Evolutionary conservation across 495 filamentous ascomycete genomes (phyloP).

Genomic region (Neurospora sublineolata): DNA sequence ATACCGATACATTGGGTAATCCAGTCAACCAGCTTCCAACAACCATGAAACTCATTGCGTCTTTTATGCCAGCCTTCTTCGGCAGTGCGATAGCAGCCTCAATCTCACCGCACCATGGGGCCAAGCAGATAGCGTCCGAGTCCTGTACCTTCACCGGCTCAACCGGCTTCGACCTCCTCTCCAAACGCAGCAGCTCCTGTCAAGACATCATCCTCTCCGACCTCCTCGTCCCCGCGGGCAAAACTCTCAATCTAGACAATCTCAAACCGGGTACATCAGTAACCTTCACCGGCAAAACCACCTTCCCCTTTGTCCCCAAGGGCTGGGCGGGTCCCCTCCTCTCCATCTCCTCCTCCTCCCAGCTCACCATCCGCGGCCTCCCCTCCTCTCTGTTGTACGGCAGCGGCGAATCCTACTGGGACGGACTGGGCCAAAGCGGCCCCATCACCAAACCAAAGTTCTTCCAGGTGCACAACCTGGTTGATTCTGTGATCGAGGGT

Average conservation of each 20-base stretch:
- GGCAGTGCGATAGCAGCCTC: neutral
- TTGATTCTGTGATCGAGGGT: constrained; percentile 26
- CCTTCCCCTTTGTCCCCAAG: constrained; percentile 30
- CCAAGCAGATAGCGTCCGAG: neutral
- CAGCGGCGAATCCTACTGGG: constrained; percentile 40
- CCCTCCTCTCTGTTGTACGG: constrained; percentile 33
- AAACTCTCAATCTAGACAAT: constrained; percentile 2
- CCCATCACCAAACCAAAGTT: constrained; percentile 45
- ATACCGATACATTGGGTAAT: neutral
- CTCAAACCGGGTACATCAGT: constrained; percentile 2
- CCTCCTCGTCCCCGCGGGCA: neutral
- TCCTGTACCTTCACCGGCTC: constrained; percentile 2
- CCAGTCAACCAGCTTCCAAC: neutral
- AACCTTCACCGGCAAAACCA: constrained; percentile 40
- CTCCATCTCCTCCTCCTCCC: constrained; percentile 31
- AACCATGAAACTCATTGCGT: neutral
- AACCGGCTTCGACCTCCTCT: neutral
- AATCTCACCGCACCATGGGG: neutral
- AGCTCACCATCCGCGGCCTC: constrained; percentile 37
- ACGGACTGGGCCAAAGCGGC: constrained; percentile 39
- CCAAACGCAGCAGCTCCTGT: neutral
- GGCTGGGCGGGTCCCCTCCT: constrained; percentile 42
- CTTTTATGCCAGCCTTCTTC: neutral
- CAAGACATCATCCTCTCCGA: constrained; percentile 4
- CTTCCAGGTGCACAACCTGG: constrained; percentile 37